Base-by-base conservation (phyloP, 2,329 filamentous ascomycete genomes). In the Ceratocystis albifundus region DNA sequence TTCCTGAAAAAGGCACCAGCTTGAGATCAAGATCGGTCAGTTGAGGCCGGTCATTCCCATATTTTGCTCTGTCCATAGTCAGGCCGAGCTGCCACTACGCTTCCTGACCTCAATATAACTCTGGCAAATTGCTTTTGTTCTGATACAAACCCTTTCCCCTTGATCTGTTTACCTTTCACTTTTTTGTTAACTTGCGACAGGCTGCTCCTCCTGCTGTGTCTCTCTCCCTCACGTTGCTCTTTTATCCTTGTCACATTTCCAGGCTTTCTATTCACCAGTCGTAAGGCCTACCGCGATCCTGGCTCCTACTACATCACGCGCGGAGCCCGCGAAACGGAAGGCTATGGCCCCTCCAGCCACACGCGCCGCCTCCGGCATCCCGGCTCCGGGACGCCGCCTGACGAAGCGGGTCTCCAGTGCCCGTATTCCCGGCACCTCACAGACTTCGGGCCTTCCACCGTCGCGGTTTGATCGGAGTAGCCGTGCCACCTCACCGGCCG, bases 401-500 rank as follows among this genome's bases (percentile, higher is more conserved):
- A 67, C 66, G 17, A 66, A 65, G 44, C 66, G 67, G 25, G 44
- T 64, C 30, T 65, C 69, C 5, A 66, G 61, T 32, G 55, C 57
- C 6, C 67, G 69, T 10, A 57, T 64, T 4, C 61, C 57, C 10
- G 41, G 45, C 3, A 41, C 65, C 45, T 25, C 64, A 8, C 61
- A 62, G 0, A 61, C 62, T 6, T 12, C 63, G 10, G 44, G 59
- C 8, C 22, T 28, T 1, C 20, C 48, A 4, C 32, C 36, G 28
- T 61, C 50, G n/a, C 61, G 53, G 2, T n/a, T 28, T n/a, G 44
- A 64, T 22, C 67, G 67, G 17, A 44, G 36, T 57, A 69, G 69
- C 55, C 76, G 78, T 61, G 79, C 87, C 32, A 77, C 81, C 12
- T 93, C 92, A 4, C 89, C 90, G 4, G 83, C 88, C 68, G 84